A percentile compares a stretch with the other conserved stretches of the same genome.
These are phyloP conservation scores for Miamiensis avidus DNA, from an alignment of 169 alveolate species.

Conservation along the genomic window DNA sequence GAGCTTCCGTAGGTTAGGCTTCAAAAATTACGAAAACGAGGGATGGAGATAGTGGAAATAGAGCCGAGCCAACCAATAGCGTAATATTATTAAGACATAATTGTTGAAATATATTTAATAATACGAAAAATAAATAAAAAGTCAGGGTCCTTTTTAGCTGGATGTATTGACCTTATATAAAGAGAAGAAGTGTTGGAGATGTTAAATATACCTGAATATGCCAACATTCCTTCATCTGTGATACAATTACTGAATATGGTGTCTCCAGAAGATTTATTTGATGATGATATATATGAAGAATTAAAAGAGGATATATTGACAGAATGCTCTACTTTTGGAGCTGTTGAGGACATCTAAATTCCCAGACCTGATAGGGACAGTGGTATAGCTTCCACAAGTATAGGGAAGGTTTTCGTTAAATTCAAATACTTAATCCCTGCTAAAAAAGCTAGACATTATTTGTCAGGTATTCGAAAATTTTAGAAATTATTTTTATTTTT, in stretches of 20 bases:
- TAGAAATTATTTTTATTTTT: too few relatives aligned
- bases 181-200: slow-evolving; percentile 40
- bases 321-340: slow-evolving; percentile 74
- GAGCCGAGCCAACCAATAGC: slow-evolving; percentile 42
- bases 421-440: slow-evolving; percentile 78
- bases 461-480: slow-evolving; percentile 57
- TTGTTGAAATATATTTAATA: too few relatives aligned
- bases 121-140: too few relatives aligned
- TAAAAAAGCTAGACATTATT: slow-evolving; percentile 78
- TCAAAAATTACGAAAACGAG: slow-evolving; percentile 9
- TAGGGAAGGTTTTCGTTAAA: slow-evolving; percentile 84
- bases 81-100: slow-evolving; percentile 9
- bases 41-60: slow-evolving; percentile 25
- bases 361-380: slow-evolving; percentile 76
- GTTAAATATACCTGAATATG: slow-evolving; percentile 61
- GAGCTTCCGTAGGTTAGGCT: slow-evolving; percentile 43
- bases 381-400: slow-evolving; percentile 66
- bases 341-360: slow-evolving; percentile 73
- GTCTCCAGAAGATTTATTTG: slow-evolving; percentile 76
- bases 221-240: slow-evolving; percentile 67
- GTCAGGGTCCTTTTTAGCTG: slow-evolving; percentile 41
- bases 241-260: slow-evolving; percentile 63
- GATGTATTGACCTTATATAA: slow-evolving; percentile 42
- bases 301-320: slow-evolving; percentile 69
- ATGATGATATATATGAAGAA: slow-evolving; percentile 72